These are phyloP conservation scores for Lanmaoa rubissima DNA, from an alignment of 768 basidiomycete genomes.

Conservation along the genomic window DNA sequence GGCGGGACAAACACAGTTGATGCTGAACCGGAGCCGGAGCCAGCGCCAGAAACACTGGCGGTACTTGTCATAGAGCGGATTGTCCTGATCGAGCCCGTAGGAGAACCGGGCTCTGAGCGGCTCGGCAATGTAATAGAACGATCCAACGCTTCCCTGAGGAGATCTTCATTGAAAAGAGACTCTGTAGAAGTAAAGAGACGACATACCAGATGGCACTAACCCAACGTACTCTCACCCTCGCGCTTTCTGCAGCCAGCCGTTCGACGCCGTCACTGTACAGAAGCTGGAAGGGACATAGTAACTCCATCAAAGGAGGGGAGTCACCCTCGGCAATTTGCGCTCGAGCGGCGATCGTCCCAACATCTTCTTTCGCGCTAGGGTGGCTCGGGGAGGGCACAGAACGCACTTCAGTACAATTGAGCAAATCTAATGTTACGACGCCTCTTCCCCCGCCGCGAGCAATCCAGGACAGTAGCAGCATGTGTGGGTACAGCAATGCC, in stretches of 20 bases:
- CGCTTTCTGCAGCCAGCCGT: conserved; percentile 83
- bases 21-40: conserved; percentile 52
- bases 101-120: conserved; percentile 43
- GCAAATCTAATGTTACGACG: conserved; percentile 80
- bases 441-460: conserved; percentile 81
- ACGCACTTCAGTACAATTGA: conserved; percentile 85
- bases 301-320: conserved; percentile 56
- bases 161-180: neutral
- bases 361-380: conserved; percentile 77
- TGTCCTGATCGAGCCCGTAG: conserved; percentile 62
- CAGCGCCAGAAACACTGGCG: conserved; percentile 33
- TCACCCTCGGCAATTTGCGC: conserved; percentile 49
- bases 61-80: conserved; percentile 56
- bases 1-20: conserved; percentile 81
- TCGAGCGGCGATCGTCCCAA: conserved; percentile 80
- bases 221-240: conserved; percentile 86
- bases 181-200: neutral
- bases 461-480: conserved; percentile 84
- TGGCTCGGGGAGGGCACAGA: conserved; percentile 80
- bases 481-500: conserved; percentile 78
- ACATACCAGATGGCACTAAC: conserved; percentile 84
- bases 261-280: conserved; percentile 89
- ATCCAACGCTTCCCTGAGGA: conserved; percentile 73
- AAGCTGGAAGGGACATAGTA: conserved; percentile 87
- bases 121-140: conserved; percentile 53